Conservation (phyloP, 192 early-diverging fungal genomes). For the Coemansia sp. region DNA sequence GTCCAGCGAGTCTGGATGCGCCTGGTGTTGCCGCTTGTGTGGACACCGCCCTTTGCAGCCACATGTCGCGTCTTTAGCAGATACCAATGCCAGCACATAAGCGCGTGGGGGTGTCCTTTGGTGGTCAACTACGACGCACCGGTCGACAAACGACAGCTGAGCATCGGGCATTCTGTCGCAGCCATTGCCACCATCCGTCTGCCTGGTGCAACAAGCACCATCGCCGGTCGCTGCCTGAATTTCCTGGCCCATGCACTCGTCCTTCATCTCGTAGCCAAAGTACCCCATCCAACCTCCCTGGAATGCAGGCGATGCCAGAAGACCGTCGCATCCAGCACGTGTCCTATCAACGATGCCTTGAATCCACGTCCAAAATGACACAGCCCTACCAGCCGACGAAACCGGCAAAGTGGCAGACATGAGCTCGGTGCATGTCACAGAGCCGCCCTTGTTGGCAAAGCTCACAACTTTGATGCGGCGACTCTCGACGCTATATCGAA, state of each 20-base stretch:
- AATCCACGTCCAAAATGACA: constrained; percentile 67
- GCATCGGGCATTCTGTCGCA: constrained; percentile 62
- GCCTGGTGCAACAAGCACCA: neutral
- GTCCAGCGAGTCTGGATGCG: no score
- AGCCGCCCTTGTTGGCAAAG: neutral
- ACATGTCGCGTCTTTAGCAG: neutral
- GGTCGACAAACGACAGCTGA: constrained; percentile 70
- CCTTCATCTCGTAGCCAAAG: constrained; percentile 93
- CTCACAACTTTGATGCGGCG: constrained; percentile 6
- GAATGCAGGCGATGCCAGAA: constrained; percentile 51
- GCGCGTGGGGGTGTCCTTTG: constrained; percentile 4
- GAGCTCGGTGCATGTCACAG: neutral
- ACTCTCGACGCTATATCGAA: constrained; percentile 15
- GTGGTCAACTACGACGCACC: constrained; percentile 73
- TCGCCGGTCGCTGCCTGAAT: neutral
- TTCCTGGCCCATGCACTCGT: constrained; percentile 58
- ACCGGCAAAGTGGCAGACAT: neutral
- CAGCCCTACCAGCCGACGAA: neutral
- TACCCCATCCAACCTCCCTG: constrained; percentile 85
- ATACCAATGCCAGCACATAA: constrained; percentile 15
- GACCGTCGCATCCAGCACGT: neutral
- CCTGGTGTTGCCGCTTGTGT: neutral
- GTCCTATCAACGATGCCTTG: constrained; percentile 42
- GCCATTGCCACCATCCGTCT: neutral
- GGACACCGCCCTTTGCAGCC: no score